Base-by-base conservation (phyloP, 2,329 filamentous ascomycete species). In the Amauroascus verrucosus region DNA sequence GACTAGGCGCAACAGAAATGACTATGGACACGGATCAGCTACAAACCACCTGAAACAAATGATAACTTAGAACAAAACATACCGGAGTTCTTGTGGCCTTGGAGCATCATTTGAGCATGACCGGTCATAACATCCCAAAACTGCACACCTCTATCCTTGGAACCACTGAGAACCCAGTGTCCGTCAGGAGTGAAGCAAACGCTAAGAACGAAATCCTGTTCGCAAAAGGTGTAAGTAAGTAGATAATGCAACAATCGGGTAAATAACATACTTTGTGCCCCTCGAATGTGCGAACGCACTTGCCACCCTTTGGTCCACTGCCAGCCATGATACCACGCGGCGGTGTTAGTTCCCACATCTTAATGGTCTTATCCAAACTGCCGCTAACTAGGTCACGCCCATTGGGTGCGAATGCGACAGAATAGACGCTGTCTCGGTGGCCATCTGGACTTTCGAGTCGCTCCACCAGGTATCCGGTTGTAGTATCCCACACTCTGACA, bases 101-200 rank as follows among this genome's bases (percentile, higher is more conserved):
- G 93, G 57, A 98, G 80, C 93, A 97, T 97, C 68, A 98, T 85
- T 72, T 97, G 91, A 1, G 91, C 94, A 60, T 87, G 85, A 33
- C 91, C 93, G 18, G 89, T 96, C 63, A 85, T 81, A 18, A 93
- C 91, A 66, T 98, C 91, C 93, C 93, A 98, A 77, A 98, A 97
- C 67, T 97, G 93, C 20, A 98, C 93, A 47, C 93, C 91, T 49
- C 93, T 82, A 66, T 98, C 93, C 76, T 98, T 98, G 57, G 89
- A 95, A 43, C 93, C 93, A 58, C 88, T 95, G 71, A 98, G 85
- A 54, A 98, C 91, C 93, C 93, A 98, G 63, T 85, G 81, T 58
- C 87, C 86, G 67, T 97, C 90, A 14, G 93, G 93, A 0, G 93
- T 97, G 57, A 97, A 80, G 16, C 93, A 94, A 54, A 98, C 93